Base-by-base conservation (phyloP, 2,329 filamentous ascomycete genomes). In the Claviceps maximensis region DNA sequence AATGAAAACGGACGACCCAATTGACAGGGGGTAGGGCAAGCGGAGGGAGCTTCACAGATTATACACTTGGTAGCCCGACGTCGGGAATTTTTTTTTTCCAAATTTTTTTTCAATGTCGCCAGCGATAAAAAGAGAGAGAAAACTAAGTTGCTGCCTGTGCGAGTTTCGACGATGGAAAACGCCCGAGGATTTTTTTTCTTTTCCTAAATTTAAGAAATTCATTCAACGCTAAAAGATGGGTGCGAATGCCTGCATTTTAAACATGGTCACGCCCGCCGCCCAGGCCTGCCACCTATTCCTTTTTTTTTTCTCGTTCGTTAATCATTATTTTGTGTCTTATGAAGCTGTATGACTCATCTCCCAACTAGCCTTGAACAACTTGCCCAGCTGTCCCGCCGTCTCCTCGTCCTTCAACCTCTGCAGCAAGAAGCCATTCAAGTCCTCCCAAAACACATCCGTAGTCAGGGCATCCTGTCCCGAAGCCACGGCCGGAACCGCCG, bases 371-470 rank as follows among this genome's bases (percentile, higher is more conserved):
- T 78, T 84, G 64, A 96, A 96, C 23, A 86, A 65, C 5, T 67
- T 71, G 38, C 78, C 77, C 61, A 91, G 67, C 60, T 82, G 78
- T 59, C 79, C 79, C 1, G 85, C 87, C 63, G 75, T 68, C 53
- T 69, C 69, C 62, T 81, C 82, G 64, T 94, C 86, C 68, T 85
- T 82, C 61, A 95, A 70, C 65, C 88, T 79, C 72, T 90, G 86
- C 63, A 82, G 71, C 66, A 98, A 65, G 68, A 91, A 97, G 0
- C 79, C 86, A 63, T 82, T 82, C 57, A 98, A 68, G 71, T 97
- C 93, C 9, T 70, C 71, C 93, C 93, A 98, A 65, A 98, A 98
- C 53, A 78, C 82, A 7, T 84, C 79, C 13, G 80, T 84, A 62
- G 79, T 71, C 58, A 95, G 64, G 21, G 85, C 76, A 29, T 79